Evolutionary conservation across 2,329 filamentous ascomycete genomes (phyloP), one percentile per base, ranked within the genome.

Genomic region (Neonectria magnoliae): DNA sequence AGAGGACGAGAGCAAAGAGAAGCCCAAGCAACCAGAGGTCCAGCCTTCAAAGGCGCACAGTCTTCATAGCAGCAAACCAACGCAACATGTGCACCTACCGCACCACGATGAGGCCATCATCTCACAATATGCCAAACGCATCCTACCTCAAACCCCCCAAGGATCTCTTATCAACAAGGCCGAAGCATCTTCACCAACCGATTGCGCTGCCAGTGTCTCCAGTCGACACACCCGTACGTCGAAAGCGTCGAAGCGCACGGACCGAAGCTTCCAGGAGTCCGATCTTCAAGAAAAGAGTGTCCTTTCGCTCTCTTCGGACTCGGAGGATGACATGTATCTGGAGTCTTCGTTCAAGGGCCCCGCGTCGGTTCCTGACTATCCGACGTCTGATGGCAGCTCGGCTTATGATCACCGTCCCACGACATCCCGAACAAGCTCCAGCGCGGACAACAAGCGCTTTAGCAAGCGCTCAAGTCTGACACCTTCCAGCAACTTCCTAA

Each of bases 261-360:
- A 76, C 5, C 73, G 68, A 53, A 87, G 85, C 68, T 76, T 87
- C 16, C 74, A 81, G 7, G 83, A 84, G 38, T 80, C 84, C 2
- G 85, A 89, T 64, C 77, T 88, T 6, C 80, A 85, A 45, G 81
- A 85, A 56, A 86, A 81, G 63, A 88, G 87, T 65, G 81, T 89
- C 1, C 76, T 89, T 14, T 85, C 86, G 1, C 80, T 89, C 1
- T 88, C 86, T 1, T 88, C 86, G 0, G 86, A 88, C 65, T 88
- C 86, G 0, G 87, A 88, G 61, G 84, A 85, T 5, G 82, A 83
- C 1, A 68, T 69, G 6, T 72, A 71, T 18, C 48, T 62, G 4
- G 68, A 70, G 2, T 58, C 73, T 0, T 61, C 71, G 9, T 55
- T 68, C 2, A 76, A 70, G 56, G 70, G 70, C 2, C 70, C 74